Percentiles rank a stretch among this genome's conserved stretches.
These are phyloP conservation scores for Blepharisma japonicum DNA, from an alignment of 73 alveolate genomes.

Conservation along the genomic window DNA sequence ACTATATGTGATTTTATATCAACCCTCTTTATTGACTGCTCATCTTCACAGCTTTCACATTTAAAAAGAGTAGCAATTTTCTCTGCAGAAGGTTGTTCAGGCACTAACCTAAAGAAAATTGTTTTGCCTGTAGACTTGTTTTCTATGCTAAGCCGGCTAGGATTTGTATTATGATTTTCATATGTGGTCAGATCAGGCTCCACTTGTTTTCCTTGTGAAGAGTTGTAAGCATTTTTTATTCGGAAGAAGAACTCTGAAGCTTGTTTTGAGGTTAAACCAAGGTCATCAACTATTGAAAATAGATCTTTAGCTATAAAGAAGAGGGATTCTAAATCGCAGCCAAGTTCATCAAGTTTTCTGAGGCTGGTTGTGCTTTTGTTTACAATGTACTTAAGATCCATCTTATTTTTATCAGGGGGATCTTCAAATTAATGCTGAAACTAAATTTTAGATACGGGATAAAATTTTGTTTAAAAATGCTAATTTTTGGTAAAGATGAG, in stretches of 20 bases:
- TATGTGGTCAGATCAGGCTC: not conserved
- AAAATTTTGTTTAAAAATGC: too few species aligned
- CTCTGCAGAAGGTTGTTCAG: slow-evolving; percentile 22
- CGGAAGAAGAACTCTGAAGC: not conserved
- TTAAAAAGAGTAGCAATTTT: not conserved
- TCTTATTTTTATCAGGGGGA: too few species aligned
- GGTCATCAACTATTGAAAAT: not conserved
- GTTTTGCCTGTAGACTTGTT: slow-evolving; percentile 17
- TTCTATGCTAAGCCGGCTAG: slow-evolving; percentile 7
- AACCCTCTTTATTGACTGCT: not conserved
- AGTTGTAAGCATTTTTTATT: not conserved
- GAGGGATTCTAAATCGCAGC: slow-evolving; percentile 17
- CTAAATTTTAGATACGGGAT: too few species aligned
- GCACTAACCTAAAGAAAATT: not conserved
- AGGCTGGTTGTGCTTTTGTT: not conserved
- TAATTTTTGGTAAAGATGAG: too few species aligned
- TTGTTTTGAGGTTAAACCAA: not conserved
- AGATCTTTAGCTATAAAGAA: not conserved
- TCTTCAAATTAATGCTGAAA: too few species aligned
- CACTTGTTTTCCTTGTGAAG: not conserved
- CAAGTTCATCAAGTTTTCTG: not conserved
- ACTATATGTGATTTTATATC: slow-evolving; percentile 4
- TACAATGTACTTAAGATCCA: too few species aligned
- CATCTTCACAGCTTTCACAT: slow-evolving; percentile 21
- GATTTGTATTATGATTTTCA: not conserved